phyloP scores from a whole-genome alignment of 805 yeast genomes.

The Ogataea saltuana region DNA sequence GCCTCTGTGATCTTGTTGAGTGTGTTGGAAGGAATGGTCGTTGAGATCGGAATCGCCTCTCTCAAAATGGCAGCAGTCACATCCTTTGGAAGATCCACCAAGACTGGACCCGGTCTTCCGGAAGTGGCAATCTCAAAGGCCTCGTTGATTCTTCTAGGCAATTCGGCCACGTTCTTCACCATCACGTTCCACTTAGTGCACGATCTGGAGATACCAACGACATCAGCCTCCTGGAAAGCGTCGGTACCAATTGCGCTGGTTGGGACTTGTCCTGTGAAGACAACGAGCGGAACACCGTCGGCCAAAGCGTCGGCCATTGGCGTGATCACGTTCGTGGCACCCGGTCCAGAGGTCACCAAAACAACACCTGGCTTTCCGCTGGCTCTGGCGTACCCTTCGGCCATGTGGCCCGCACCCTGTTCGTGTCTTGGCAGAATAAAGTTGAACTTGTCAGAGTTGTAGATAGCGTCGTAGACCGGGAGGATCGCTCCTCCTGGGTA shows the following conservation, averaged over 20 bases:
- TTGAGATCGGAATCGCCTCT: conserved; percentile 77
- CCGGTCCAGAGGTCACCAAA: conserved; percentile 98
- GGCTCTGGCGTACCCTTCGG: conserved; percentile 97
- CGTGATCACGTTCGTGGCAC: conserved; percentile 98
- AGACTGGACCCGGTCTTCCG: conserved; percentile 98
- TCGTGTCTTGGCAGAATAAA: conserved; percentile 95
- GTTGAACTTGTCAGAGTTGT: conserved; percentile 83
- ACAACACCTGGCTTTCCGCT: conserved; percentile 96
- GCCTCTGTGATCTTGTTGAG: conserved; percentile 67
- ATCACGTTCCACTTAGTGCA: conserved; percentile 99
- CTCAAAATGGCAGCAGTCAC: conserved; percentile 91
- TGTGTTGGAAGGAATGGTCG: conserved; percentile 76
- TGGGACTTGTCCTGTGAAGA: conserved; percentile 96
- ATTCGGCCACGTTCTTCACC: conserved; percentile 93
- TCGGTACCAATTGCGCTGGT: conserved; percentile 96
- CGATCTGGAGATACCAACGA: conserved; percentile 92
- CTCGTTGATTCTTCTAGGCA: conserved; percentile 94
- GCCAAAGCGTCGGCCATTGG: conserved; percentile 97
- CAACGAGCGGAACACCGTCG: conserved; percentile 97
- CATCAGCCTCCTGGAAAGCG: conserved; percentile 99
- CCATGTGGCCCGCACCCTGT: conserved; percentile 99
- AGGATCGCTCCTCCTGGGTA: conserved; percentile 99
- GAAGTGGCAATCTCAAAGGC: conserved; percentile 95
- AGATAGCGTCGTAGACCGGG: conserved; percentile 97
- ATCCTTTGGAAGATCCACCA: conserved; percentile 97